A percentile compares a stretch with the other conserved stretches of the same genome.
Conservation (phyloP, 177 flowering plant species). For the Vitis hybrid region DNA sequence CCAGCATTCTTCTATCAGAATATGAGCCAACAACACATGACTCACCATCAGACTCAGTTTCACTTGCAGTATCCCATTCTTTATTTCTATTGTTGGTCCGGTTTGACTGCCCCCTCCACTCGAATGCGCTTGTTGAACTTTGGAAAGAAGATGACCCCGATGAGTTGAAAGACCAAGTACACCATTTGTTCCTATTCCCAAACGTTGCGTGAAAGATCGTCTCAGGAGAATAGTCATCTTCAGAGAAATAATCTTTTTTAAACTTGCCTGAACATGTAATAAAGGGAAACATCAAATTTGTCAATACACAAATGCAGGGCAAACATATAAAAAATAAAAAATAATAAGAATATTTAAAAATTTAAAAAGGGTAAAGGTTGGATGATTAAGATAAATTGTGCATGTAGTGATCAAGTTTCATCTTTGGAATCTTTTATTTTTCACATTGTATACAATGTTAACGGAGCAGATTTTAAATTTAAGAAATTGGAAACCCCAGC, state of each 20-base stretch:
- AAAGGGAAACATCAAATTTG: slow-evolving; percentile 2
- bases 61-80: slow-evolving; percentile 37
- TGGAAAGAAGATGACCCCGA: slow-evolving; percentile 30
- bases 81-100: slow-evolving; percentile 31
- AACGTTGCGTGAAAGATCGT: slow-evolving; percentile 50
- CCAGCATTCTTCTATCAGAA: slow-evolving; percentile 71
- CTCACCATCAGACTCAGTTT: slow-evolving; percentile 45
- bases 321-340: too few species aligned
- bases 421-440: too few species aligned
- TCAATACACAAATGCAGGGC: neutral
- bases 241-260: slow-evolving; percentile 30
- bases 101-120: slow-evolving; percentile 52
- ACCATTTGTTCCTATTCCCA: slow-evolving; percentile 55
- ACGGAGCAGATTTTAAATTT: neutral
- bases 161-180: slow-evolving; percentile 57
- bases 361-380: too few species aligned
- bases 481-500: neutral
- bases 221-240: slow-evolving; percentile 51
- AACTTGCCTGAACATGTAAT: slow-evolving; percentile 42
- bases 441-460: neutral
- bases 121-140: slow-evolving; percentile 47
- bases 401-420: too few species aligned
- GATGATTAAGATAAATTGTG: too few species aligned
- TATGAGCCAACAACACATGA: slow-evolving; percentile 42
- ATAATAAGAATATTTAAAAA: too few species aligned